phyloP scores from a whole-genome alignment of 2,329 filamentous ascomycete genomes.

The Scedosporium dehoogii region DNA sequence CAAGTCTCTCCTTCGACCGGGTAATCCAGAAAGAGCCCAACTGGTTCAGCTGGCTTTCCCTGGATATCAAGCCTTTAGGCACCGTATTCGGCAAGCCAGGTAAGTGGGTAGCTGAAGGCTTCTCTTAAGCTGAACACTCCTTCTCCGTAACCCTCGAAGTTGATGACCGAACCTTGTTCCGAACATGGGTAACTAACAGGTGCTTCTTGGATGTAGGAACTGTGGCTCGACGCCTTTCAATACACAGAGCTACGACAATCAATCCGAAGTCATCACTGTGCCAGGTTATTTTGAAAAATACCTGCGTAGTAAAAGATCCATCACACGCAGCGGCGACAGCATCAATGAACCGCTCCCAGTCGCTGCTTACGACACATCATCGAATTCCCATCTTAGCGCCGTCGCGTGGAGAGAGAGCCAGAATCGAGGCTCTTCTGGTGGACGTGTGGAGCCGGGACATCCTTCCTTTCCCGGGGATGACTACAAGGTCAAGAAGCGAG shows the following conservation, averaged over 20 bases:
- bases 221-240: conserved; percentile 59
- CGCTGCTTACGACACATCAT: conserved; percentile 59
- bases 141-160: not conserved
- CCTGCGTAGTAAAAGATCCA: conserved; percentile 54
- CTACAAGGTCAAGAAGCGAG: conserved; percentile 52
- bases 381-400: conserved; percentile 63
- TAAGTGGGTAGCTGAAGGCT: conserved; percentile 17
- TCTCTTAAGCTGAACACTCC: too few relatives aligned
- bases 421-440: conserved; percentile 61
- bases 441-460: conserved; percentile 79
- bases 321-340: conserved; percentile 31
- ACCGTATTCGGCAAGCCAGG: conserved; percentile 65
- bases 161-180: not conserved
- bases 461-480: conserved; percentile 77
- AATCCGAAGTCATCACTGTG: conserved; percentile 57
- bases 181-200: not conserved
- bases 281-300: conserved; percentile 82
- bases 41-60: conserved; percentile 52
- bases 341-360: conserved; percentile 68
- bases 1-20: conserved; percentile 37
- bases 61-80: conserved; percentile 66
- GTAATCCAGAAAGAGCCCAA: conserved; percentile 33
- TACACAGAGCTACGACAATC: conserved; percentile 68
- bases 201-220: conserved; percentile 34
- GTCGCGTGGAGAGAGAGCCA: conserved; percentile 62